Evolutionary conservation across 108 stramenopile genomes (phyloP).

Genomic region (Cyclostephanos tholiformis): DNA sequence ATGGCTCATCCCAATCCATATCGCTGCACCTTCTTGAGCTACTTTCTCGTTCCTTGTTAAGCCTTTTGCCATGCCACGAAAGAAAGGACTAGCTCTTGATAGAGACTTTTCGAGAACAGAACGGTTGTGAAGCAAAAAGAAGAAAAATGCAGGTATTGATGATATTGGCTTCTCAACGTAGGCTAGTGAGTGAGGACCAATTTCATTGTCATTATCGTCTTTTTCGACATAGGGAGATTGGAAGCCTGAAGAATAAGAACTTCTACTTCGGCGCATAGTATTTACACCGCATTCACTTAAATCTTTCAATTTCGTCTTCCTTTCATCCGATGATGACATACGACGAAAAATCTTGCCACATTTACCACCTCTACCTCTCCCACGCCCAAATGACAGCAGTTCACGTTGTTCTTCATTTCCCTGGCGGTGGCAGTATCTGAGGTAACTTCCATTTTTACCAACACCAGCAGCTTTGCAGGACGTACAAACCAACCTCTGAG

Average conservation of each 20-base stretch:
- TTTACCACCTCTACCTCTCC: constrained; percentile 31
- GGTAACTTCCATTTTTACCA: constrained; percentile 9
- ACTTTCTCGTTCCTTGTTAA: constrained; percentile 73
- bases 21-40: constrained; percentile 73
- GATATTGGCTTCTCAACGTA: constrained; percentile 36
- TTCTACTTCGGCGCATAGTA: constrained; percentile 1
- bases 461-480: neutral
- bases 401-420: neutral
- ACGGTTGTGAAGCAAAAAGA: constrained; percentile 65
- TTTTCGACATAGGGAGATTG: constrained; percentile 35
- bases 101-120: constrained; percentile 68
- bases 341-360: constrained; percentile 5
- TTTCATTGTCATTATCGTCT: constrained; percentile 52
- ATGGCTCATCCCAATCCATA: constrained; percentile 61
- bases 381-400: constrained; percentile 7
- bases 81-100: constrained; percentile 55
- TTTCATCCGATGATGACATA: constrained; percentile 23
- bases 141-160: constrained; percentile 52
- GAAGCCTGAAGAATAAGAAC: constrained; percentile 29
- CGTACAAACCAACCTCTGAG: constrained; percentile 14
- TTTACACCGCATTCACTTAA: neutral
- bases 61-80: constrained; percentile 72
- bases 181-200: constrained; percentile 37
- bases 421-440: constrained; percentile 2
- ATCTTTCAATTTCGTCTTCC: constrained; percentile 3